Conservation (phyloP, 768 basidiomycete genomes). For the Kwoniella pini region DNA sequence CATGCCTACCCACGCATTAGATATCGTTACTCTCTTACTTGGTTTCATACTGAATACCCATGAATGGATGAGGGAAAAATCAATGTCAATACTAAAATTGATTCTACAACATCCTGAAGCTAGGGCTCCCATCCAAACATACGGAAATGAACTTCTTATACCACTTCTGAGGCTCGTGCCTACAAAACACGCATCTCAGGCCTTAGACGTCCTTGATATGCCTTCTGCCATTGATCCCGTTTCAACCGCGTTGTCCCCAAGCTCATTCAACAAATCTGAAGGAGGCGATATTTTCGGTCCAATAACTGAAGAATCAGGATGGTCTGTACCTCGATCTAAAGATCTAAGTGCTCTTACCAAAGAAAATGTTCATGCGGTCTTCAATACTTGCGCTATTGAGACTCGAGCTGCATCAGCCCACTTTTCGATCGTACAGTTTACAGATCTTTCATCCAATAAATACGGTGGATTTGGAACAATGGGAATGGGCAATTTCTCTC, state of each 20-base stretch:
- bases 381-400: constrained; percentile 72
- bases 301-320: constrained; percentile 76
- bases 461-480: background rate
- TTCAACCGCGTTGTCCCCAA: background rate
- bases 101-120: constrained; percentile 84
- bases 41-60: constrained; percentile 80
- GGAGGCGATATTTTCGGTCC: constrained; percentile 72
- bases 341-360: constrained; percentile 66
- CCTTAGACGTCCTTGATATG: constrained; percentile 90
- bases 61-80: constrained; percentile 75
- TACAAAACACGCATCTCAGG: constrained; percentile 78
- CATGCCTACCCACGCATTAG: constrained; percentile 68
- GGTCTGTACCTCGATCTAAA: constrained; percentile 76
- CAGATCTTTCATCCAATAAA: constrained; percentile 48
- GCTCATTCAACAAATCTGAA: constrained; percentile 53
- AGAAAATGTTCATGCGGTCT: constrained; percentile 78
- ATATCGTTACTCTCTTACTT: constrained; percentile 80
- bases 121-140: constrained; percentile 67
- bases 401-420: constrained; percentile 71
- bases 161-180: constrained; percentile 85
- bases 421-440: constrained; percentile 51
- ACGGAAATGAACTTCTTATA: constrained; percentile 86
- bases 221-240: constrained; percentile 57
- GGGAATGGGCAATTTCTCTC: constrained; percentile 40
- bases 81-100: constrained; percentile 84